Percentiles rank a stretch among this genome's conserved stretches.
Conservation (phyloP, 108 stramenopile genomes). For the Nannochloropsis gaditana region DNA sequence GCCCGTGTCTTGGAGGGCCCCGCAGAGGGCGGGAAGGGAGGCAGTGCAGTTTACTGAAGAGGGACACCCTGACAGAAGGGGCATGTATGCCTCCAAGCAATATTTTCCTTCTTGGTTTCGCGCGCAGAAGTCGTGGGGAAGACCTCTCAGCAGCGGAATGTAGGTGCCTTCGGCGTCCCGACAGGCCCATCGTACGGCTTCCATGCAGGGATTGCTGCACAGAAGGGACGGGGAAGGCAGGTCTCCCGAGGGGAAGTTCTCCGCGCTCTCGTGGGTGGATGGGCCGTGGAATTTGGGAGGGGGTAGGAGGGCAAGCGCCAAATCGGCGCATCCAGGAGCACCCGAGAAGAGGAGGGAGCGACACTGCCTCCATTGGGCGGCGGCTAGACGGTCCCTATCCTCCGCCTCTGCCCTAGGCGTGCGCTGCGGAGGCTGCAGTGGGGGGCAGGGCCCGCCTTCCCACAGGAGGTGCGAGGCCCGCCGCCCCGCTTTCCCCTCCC, state of each 20-base stretch:
- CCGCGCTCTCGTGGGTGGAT: background rate
- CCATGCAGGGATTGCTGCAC: background rate
- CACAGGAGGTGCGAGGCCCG: background rate
- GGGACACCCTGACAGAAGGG: background rate
- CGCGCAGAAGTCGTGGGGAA: slow-evolving; percentile 3
- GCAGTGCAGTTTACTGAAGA: background rate
- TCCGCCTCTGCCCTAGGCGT: background rate
- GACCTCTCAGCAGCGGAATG: background rate
- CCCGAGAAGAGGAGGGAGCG: background rate
- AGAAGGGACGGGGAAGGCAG: background rate
- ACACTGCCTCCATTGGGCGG: background rate
- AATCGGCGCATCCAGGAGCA: background rate
- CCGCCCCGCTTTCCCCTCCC: background rate
- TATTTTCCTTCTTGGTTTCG: background rate
- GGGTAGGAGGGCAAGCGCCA: background rate
- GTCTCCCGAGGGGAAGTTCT: background rate
- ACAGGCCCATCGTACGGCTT: background rate
- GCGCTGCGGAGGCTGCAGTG: background rate
- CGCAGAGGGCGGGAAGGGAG: background rate
- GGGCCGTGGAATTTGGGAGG: background rate
- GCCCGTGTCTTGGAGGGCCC: background rate
- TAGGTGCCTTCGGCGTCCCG: background rate
- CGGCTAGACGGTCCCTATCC: background rate
- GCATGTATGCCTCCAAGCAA: background rate
- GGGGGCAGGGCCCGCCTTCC: slow-evolving; percentile 7